Base-by-base conservation (phyloP, 257 asterid genomes). In the Solanum ossicruentum region DNA sequence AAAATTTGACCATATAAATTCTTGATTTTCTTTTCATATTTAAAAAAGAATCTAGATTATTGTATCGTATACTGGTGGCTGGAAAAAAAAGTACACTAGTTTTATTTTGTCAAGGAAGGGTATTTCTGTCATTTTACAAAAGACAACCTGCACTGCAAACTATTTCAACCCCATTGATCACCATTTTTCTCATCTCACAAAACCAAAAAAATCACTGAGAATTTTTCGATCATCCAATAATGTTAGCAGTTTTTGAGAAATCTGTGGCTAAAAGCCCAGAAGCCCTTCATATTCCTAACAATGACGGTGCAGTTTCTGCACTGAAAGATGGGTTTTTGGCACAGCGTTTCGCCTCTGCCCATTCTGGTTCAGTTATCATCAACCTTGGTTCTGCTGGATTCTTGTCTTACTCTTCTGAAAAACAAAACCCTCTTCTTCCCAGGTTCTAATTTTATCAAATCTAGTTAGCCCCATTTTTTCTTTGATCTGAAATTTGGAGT, bases 281-380 rank as follows among this genome's bases (percentile, higher is more conserved):
- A 84, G 99, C 97, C 21, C 67, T 94, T 81, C 98, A 95, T 83
- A 87, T 83, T 54, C 85, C 93, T 2, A 88, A 87, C 28, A 84
- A 82, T 60, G 91, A 89, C 8, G 55, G 83, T 81, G 81, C 95
- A 1, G 88, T 90, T 51, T 87, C 57, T 77, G 98, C 97, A 1
- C 91, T 96, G 20, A 93, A 94, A 88, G 97, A 96, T 87, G 98
- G 93, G 6, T 88, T 89, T 82, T 86, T 96, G 94, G 98, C 97
- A 6, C 85, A 83, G 79, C 88, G 87, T 84, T 96, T 93, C 91
- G 86, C 98, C 51, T 87, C 97, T 79, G 84, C 86, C 7, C 92
- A 92, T 84, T 91, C 96, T 11, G 92, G 90, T 21, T 87, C 99
- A 6, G 97, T 96, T 84, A 84, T 87, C 89, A 83, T 96, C 90